Evolutionary conservation across 106 monocot genomes (phyloP), one percentile per base, ranked within the genome.

Genomic region (Phalaenopsis aphrodite): DNA sequence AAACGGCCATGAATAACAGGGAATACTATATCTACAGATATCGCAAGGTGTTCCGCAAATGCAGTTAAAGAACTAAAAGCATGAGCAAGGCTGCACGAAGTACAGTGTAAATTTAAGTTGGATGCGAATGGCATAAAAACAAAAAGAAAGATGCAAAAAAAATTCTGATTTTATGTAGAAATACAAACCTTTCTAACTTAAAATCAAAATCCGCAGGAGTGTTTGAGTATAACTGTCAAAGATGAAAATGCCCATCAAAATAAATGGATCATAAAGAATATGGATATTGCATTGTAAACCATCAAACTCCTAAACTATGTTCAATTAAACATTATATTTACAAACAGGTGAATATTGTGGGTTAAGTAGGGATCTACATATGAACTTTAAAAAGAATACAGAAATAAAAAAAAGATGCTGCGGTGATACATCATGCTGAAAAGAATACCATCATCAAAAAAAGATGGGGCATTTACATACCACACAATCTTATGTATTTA

Each of bases 151-250:
- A 37, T 24, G 15, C 42, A 23, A 4, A 69, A 4, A 69, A 64
- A 23, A 8, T 61, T 24, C 37, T 16, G 71, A 41, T 0, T 30
- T 77, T 61, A 78, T 69, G 8, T 14, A 56, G 9, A 37, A 81
- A 55, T 76, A 15, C 75, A 85, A 81, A 97, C 93, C 96, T 97
- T 83, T 94, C 89, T 77, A 97, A 80, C 83, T 97, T 94, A 86
- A 97, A 97, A 85, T 97, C 94, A 84, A 97, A 97, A 89, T 97
- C 96, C 41, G 96, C 88, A 77, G 96, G 96, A 42, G 96, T 97
- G 45, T 94, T 94, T 42, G 92, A 97, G 77, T 97, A 97, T 37
- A 97, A 82, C 91, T 97, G 96, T 77, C 45, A 77, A 21, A 78
- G 2, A 38, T 56, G 30, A 67, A 86, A 77, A 57, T 56, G 77